A percentile compares a stretch with the other conserved stretches of the same genome.
These are phyloP conservation scores for Globisporangium irregulare DNA, from an alignment of 352 stramenopile species.

Conservation along the genomic window DNA sequence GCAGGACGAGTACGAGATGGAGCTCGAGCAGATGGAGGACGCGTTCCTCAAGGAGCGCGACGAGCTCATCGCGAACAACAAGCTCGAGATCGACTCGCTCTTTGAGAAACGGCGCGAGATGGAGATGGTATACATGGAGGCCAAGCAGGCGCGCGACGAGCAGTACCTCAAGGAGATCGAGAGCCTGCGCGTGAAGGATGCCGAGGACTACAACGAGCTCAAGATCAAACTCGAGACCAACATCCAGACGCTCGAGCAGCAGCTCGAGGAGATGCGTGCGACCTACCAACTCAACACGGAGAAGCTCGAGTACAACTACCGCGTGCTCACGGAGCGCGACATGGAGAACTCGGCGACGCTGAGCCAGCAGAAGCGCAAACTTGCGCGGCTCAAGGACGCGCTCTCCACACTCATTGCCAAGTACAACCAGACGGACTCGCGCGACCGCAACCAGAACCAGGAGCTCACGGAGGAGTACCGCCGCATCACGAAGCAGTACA, in stretches of 20 bases:
- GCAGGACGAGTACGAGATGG: conserved; percentile 92
- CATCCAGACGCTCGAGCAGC: conserved; percentile 95
- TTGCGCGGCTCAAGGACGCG: conserved; percentile 91
- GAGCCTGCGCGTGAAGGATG: conserved; percentile 86
- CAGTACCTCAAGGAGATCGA: conserved; percentile 92
- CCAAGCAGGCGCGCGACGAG: conserved; percentile 88
- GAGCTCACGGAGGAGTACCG: conserved; percentile 94
- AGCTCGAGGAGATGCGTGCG: conserved; percentile 94
- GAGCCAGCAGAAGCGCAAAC: conserved; percentile 92
- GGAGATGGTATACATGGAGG: conserved; percentile 93
- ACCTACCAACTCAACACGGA: conserved; percentile 96
- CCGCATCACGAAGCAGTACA: conserved; percentile 94
- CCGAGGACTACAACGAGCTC: conserved; percentile 94
- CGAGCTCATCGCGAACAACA: conserved; percentile 87
- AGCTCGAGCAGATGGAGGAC: conserved; percentile 92
- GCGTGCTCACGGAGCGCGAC: conserved; percentile 92
- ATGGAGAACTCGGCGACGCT: conserved; percentile 94
- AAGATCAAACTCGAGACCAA: conserved; percentile 97
- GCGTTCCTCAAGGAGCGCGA: conserved; percentile 92
- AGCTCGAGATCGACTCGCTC: conserved; percentile 89
- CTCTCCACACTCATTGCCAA: conserved; percentile 87
- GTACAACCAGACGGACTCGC: conserved; percentile 90
- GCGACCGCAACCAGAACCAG: conserved; percentile 87
- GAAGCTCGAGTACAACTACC: conserved; percentile 97
- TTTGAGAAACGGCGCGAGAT: conserved; percentile 92